These are phyloP conservation scores for Trypanosoma theileri DNA, from an alignment of 208 protist species.

Conservation along the genomic window DNA sequence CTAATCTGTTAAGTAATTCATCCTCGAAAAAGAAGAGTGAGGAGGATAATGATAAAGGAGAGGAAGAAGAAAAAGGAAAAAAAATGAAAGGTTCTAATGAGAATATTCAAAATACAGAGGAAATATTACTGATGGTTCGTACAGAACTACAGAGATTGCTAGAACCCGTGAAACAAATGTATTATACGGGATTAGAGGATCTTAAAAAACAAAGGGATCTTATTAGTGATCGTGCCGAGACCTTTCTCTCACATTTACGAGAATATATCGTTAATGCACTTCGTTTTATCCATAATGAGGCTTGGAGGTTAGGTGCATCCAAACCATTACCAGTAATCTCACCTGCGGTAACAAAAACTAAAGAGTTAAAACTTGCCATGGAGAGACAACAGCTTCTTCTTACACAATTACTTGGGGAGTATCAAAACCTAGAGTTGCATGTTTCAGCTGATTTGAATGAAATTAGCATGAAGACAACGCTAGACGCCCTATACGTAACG, in stretches of 20 bases:
- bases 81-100: neutral
- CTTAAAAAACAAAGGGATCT: conserved; percentile 4
- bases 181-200: neutral
- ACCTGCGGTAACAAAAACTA: too few species aligned
- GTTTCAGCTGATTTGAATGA: neutral
- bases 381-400: conserved; percentile 11
- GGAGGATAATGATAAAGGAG: neutral
- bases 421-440: neutral
- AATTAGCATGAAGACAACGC: neutral
- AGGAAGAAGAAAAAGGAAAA: neutral
- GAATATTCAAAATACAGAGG: neutral
- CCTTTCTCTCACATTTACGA: conserved; percentile 10
- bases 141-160: conserved; percentile 11
- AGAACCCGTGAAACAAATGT: conserved; percentile 13
- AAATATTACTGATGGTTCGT: neutral
- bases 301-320: neutral
- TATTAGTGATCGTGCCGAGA: neutral
- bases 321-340: neutral
- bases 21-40: neutral
- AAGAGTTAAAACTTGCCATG: conserved; percentile 2
- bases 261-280: conserved; percentile 4
- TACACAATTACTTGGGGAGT: conserved; percentile 1
- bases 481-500: neutral
- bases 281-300: conserved; percentile 7
- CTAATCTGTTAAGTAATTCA: neutral